Evolutionary conservation across 192 early-diverging fungal genomes (phyloP), one percentile per base, ranked within the genome.

Genomic region (Jimgerdemannia lactiflua): DNA sequence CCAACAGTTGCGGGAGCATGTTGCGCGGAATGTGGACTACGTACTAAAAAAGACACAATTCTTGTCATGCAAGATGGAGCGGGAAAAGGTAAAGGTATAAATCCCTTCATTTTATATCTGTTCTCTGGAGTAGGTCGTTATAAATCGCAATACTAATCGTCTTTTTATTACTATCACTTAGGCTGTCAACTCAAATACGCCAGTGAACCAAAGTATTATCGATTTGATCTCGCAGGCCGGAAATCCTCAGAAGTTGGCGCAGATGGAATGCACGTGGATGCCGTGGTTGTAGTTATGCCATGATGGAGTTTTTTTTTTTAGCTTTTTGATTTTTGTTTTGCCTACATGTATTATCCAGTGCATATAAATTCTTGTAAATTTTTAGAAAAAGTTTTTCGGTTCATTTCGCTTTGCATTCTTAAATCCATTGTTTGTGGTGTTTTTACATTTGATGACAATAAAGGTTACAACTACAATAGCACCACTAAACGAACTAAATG

Each of bases 201-300:
- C 93, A 9, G 90, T 88, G 7, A 94, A 92, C 81, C 94, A 95
- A 87, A 94, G 95, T 19, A 84, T 98, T 65, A 85, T 99, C 69
- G 97, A 97, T 70, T 81, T 99, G 72, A 93, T 99, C 73, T 91
- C 91, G 43, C 89, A 94, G 65, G 97, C 97, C 2, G 92, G 88
- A 20, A 97, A 97, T 74, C 96, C 97, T 4, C 89, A 93, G 64
- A 99, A 97, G 79, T 85, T 99, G 80, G 91, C 96, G 4, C 91
- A 94, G 73, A 98, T 99, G 97, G 97, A 98, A 77, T 91, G 94
- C 70, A 87, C 88, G 20, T 99, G 95, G 92, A 86, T 97, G 91
- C 93, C 92, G 4, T 96, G 92, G 92, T 79, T 95, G 39, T 96
- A 90, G 82, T 78, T 65, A 2, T 19, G 49, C 6, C 29, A 29